phyloP scores from a whole-genome alignment of 1,139 yeast species.

The Lodderomyces margitis region DNA sequence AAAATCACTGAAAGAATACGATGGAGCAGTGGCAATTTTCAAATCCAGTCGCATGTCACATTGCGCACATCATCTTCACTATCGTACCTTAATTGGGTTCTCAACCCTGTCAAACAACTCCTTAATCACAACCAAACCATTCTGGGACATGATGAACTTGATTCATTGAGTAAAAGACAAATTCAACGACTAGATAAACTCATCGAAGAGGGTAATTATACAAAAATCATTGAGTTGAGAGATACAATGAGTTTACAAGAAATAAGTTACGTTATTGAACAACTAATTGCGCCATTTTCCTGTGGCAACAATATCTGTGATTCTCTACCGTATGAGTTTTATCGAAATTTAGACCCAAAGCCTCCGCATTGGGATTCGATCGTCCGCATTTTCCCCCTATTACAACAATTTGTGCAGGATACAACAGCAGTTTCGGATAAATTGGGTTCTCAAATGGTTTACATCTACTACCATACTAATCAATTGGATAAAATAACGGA shows the following conservation, averaged over 20 bases:
- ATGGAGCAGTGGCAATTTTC: not conserved
- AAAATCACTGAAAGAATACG: constrained; percentile 6
- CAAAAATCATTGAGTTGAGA: not conserved
- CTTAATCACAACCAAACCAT: not conserved
- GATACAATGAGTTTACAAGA: not conserved
- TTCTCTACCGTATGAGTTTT: not conserved
- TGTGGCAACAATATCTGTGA: not conserved
- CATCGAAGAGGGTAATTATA: not conserved
- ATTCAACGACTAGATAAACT: not conserved
- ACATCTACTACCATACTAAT: constrained; percentile 36
- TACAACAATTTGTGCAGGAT: not conserved
- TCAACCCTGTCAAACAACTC: not conserved
- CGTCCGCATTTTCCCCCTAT: not conserved
- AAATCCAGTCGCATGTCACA: not conserved
- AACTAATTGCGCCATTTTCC: not conserved
- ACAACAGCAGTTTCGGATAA: not conserved
- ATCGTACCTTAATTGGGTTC: constrained; percentile 1
- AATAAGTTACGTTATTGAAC: not conserved
- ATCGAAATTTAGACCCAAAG: not conserved
- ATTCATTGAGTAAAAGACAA: not conserved
- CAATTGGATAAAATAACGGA: constrained; percentile 24
- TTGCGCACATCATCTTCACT: constrained; percentile 1
- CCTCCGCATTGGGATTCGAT: not conserved
- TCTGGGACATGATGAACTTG: not conserved
- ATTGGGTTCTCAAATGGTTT: constrained; percentile 14